Base-by-base conservation (phyloP, 106 monocot species). In the Narthecium ossifragum region DNA sequence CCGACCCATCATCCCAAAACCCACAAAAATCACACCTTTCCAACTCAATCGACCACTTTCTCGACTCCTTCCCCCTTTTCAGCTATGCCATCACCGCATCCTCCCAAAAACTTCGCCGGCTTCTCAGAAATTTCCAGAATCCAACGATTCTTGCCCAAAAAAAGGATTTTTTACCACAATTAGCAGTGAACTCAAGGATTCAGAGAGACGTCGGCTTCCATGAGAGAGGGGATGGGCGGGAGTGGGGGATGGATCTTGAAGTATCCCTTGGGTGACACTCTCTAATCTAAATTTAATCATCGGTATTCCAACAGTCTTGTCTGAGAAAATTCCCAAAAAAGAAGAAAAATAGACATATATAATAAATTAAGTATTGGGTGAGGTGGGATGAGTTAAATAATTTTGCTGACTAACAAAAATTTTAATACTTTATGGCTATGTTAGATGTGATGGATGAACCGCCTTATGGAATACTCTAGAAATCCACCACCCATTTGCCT, bases 151-250 rank as follows among this genome's bases (percentile, higher is more conserved):
- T 24, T 18, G 18, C n/a, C 15, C 9, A 32, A 26, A 32, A 39
- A 51, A 60, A 4, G 69, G 33, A n/a, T 34, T 10, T 21, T 43
- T 43, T 17, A 43, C 17, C 10, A 31, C 43, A 31, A 27, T n/a
- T 51, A 11, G 23, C 31, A 26, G 52, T 10, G 26, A 31, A 33
- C 32, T 7, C 28, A 23, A 49, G 23, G 37, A 25, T 21, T 5
- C 51, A 69, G 36, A 40, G 59, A 69, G 38, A 69, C 69, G 60
- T 69, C 69, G 4, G 69, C 59, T 60, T 57, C 69, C 69, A 69
- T 69, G 67, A 66, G 59, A 53, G 12, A 34, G 52, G 12, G 39
- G 0, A 39, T 9, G 15, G 15, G 43, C 14, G 4, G 43, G 18
- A 43, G 14, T 43, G 43, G 18, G 43, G 3, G 43, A 43, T 43